Conservation (phyloP, 331 rosid species). For the Saraca asoca region DNA sequence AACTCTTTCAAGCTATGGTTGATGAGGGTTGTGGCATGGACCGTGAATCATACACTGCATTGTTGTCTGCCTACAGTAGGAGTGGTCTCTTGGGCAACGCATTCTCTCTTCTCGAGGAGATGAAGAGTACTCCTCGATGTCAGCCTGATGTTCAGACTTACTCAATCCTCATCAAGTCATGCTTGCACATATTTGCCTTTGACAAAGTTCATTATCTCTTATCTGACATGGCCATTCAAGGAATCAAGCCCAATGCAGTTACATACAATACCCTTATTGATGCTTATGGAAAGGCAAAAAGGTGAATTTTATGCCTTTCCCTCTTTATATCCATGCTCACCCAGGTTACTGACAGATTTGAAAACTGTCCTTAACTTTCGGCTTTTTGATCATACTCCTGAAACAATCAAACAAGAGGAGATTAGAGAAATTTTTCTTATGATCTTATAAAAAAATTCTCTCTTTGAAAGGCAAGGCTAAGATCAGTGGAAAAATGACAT, state of each 20-base stretch:
- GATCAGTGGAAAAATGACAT: not conserved
- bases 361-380: slow-evolving; percentile 16
- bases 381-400: slow-evolving; percentile 17
- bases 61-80: slow-evolving; percentile 88
- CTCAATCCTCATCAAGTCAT: slow-evolving; percentile 85
- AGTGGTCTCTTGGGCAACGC: slow-evolving; percentile 79
- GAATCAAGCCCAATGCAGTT: slow-evolving; percentile 79
- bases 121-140: slow-evolving; percentile 71
- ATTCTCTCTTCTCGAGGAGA: slow-evolving; percentile 70
- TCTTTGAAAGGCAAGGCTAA: slow-evolving; percentile 18
- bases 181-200: slow-evolving; percentile 68
- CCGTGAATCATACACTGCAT: slow-evolving; percentile 81
- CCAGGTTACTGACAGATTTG: slow-evolving; percentile 40
- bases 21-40: slow-evolving; percentile 76
- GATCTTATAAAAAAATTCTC: not conserved
- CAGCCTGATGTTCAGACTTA: slow-evolving; percentile 91
- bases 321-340: slow-evolving; percentile 25
- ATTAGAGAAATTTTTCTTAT: not conserved
- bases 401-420: slow-evolving; percentile 12
- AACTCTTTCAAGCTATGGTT: slow-evolving; percentile 76
- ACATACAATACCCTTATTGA: slow-evolving; percentile 87
- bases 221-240: slow-evolving; percentile 70
- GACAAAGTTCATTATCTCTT: slow-evolving; percentile 72
- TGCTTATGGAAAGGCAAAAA: slow-evolving; percentile 87
- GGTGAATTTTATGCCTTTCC: slow-evolving; percentile 46